A percentile compares a stretch with the other conserved stretches of the same genome.
Conservation (phyloP, 495 filamentous ascomycete genomes). For the Entonaema liquescens region DNA sequence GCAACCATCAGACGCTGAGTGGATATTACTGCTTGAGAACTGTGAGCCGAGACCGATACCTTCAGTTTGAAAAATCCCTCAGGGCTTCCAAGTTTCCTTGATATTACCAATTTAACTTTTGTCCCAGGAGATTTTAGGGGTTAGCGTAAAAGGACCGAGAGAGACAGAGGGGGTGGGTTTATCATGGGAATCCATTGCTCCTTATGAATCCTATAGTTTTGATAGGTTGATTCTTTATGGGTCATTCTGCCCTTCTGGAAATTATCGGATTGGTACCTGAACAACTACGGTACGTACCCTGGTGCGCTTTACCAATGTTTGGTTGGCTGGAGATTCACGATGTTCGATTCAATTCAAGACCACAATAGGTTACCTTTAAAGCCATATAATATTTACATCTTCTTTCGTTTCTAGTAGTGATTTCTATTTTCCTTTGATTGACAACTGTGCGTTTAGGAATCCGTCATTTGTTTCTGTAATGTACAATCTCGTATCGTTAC, state of each 20-base stretch:
- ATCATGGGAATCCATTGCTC: background rate
- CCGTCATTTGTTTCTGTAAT: background rate
- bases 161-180: slow-evolving; percentile 20
- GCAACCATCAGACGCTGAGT: slow-evolving; percentile 25
- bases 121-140: slow-evolving; percentile 15
- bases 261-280: slow-evolving; percentile 34
- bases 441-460: too few species aligned
- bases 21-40: slow-evolving; percentile 21
- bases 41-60: slow-evolving; percentile 21
- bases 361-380: background rate
- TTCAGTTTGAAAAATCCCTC: slow-evolving; percentile 35
- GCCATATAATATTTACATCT: background rate
- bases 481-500: background rate
- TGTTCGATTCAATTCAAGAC: background rate
- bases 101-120: slow-evolving; percentile 33
- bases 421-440: background rate
- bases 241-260: slow-evolving; percentile 18
- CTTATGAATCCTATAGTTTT: slow-evolving; percentile 31
- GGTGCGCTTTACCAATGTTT: background rate
- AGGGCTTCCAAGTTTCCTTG: slow-evolving; percentile 26
- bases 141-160: slow-evolving; percentile 4
- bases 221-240: slow-evolving; percentile 23
- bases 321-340: background rate
- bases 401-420: background rate
- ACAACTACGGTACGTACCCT: background rate